These are phyloP conservation scores for Thelonectria rubi DNA, from an alignment of 2,329 filamentous ascomycete genomes.

Conservation along the genomic window DNA sequence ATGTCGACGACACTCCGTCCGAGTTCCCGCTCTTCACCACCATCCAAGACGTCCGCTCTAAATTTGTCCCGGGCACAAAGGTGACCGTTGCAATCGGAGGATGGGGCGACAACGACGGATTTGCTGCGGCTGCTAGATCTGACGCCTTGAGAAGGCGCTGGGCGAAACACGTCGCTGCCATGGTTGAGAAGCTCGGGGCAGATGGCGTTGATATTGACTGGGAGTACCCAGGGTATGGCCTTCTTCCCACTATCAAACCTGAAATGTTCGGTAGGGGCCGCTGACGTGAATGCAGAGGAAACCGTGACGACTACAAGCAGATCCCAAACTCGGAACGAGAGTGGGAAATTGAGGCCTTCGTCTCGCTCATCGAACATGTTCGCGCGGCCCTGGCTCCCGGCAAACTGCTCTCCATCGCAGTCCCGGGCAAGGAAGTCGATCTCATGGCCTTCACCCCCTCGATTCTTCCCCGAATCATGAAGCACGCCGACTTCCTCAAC, in stretches of 20 bases:
- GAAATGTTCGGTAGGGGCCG: background rate
- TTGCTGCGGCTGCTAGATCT: conserved; percentile 64
- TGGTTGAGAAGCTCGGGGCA: conserved; percentile 69
- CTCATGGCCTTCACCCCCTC: conserved; percentile 72
- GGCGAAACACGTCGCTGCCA: conserved; percentile 69
- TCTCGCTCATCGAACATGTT: conserved; percentile 66
- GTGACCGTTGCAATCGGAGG: conserved; percentile 78
- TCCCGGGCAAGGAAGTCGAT: conserved; percentile 70
- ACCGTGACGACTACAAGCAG: conserved; percentile 74
- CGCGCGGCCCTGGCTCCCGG: conserved; percentile 63
- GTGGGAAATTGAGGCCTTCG: conserved; percentile 71
- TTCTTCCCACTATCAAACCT: background rate
- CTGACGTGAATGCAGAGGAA: conserved; percentile 57
- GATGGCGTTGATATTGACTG: conserved; percentile 75
- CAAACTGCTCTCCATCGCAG: conserved; percentile 73
- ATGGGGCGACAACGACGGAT: conserved; percentile 75
- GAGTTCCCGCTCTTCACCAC: conserved; percentile 64
- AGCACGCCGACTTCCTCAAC: conserved; percentile 73
- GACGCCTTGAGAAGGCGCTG: conserved; percentile 64
- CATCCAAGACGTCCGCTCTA: conserved; percentile 56
- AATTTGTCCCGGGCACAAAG: conserved; percentile 64
- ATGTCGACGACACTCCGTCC: conserved; percentile 48
- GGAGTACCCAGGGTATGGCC: conserved; percentile 64
- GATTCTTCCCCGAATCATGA: conserved; percentile 66
- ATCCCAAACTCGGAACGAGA: conserved; percentile 67